Evolutionary conservation across 1,284 basidiomycete genomes (phyloP).

Genomic region (Trichosporon faecale): DNA sequence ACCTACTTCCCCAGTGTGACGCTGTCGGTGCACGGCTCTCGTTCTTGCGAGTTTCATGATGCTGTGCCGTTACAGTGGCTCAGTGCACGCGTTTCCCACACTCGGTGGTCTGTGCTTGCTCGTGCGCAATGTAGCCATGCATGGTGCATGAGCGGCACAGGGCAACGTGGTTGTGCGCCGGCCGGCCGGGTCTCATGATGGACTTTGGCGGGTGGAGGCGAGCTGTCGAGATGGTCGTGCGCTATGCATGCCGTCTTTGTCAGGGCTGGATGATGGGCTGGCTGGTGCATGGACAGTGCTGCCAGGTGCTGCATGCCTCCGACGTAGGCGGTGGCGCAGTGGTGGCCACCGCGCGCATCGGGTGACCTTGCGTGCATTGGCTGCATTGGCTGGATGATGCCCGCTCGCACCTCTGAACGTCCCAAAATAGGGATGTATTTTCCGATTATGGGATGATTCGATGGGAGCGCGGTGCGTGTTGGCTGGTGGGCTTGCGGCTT

Average conservation of each 20-base stretch:
- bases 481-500: not conserved
- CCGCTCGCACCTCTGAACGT: not conserved
- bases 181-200: not conserved
- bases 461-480: not conserved
- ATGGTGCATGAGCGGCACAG: not conserved
- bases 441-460: conserved; percentile 4
- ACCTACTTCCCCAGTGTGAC: not conserved
- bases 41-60: not conserved
- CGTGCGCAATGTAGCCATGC: not conserved
- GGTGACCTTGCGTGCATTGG: not conserved
- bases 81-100: conserved; percentile 1
- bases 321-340: not conserved
- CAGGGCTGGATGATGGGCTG: not conserved
- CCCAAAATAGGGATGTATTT: not conserved
- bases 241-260: not conserved
- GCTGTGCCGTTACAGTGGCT: conserved; percentile 3
- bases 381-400: not conserved
- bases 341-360: not conserved
- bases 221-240: conserved; percentile 2
- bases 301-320: conserved; percentile 2
- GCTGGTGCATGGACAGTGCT: not conserved
- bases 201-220: not conserved
- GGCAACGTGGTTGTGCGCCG: not conserved
- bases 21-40: not conserved
- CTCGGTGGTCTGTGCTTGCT: conserved; percentile 1